A percentile compares a stretch with the other conserved stretches of the same genome.
Evolutionary conservation across 805 yeast genomes (phyloP).

Genomic region (Candida broadrunensis): DNA sequence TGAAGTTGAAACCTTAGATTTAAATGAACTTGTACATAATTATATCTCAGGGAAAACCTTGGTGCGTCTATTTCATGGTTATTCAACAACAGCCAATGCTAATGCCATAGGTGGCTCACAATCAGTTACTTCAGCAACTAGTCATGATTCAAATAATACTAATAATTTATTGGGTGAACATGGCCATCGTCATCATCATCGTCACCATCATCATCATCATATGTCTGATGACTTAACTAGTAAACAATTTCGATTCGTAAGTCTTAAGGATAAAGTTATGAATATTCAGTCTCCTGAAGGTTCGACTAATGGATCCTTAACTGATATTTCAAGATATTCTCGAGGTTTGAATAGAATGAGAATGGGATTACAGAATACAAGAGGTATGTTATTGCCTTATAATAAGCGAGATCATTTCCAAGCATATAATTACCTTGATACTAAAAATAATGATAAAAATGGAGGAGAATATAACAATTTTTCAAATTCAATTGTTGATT

Average conservation of each 20-base stretch:
- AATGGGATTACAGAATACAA: conserved; percentile 27
- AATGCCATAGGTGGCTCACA: background rate
- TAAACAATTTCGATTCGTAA: conserved; percentile 23
- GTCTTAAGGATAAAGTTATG: conserved; percentile 28
- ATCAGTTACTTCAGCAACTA: background rate
- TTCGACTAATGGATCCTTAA: background rate
- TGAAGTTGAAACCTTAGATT: conserved; percentile 41
- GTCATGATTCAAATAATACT: background rate
- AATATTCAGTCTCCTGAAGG: conserved; percentile 4
- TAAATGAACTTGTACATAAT: conserved; percentile 30
- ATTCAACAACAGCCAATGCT: background rate
- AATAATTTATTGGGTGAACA: background rate
- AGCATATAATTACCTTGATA: conserved; percentile 1
- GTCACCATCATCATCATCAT: conserved; percentile 2
- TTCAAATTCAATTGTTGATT: conserved; percentile 13
- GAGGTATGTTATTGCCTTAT: conserved; percentile 1
- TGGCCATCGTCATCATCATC: conserved; percentile 8
- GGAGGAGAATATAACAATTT: background rate
- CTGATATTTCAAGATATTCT: conserved; percentile 23
- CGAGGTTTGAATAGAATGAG: conserved; percentile 35
- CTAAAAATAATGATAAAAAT: background rate
- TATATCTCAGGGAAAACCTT: conserved; percentile 32
- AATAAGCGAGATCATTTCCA: background rate
- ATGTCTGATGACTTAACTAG: conserved; percentile 3
- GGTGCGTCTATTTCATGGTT: conserved; percentile 21